Base-by-base conservation (phyloP, 2,329 filamentous ascomycete genomes). In the Colletotrichum sp. region DNA sequence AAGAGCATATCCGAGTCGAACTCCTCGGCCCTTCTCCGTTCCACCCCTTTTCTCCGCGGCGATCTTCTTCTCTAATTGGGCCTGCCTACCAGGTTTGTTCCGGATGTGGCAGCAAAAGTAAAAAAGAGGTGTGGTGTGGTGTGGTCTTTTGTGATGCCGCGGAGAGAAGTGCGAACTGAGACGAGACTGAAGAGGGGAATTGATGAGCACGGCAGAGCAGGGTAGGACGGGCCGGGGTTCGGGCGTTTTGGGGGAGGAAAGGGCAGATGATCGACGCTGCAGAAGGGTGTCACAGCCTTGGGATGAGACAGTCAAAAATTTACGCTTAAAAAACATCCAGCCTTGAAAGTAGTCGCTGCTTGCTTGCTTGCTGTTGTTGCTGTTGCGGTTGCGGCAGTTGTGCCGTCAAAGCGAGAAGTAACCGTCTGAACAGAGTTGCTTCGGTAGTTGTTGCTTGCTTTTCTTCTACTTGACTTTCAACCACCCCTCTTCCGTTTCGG, bases 261-360 rank as follows among this genome's bases (percentile, higher is more conserved):
- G 28, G 16, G 66, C 24, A 58, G 61, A 66, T 72, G 69, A 72
- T 72, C 69, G 72, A 74, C 72, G 69, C 69, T 67, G 72, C 72
- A 72, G 72, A 74, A 56, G 26, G 38, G 32, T 72, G 72, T 67
- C 52, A 71, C 55, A 67, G 68, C 52, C 61, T 55, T 62, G 72
- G 68, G 72, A 67, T 67, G 69, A 67, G 72, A 72, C 69, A 67
- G 61, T 18, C 38, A 38, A 63, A 21, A n/a, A 72, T 74, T 74
- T 74, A 74, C 72, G 72, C 72, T 74, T 74, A 74, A 74, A 73
- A 74, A 67, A n/a, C 16, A 18, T 69, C 10, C 30, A 26, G 30
- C 43, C 14, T 26, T 8, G 30, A 34, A 62, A 24, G 9, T 5
- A 24, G 21, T n/a, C 12, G 24, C 18, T 28, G 24, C 2, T 26